Evolutionary conservation across 257 asterid genomes (phyloP).

Genomic region (Solanum sitiens): DNA sequence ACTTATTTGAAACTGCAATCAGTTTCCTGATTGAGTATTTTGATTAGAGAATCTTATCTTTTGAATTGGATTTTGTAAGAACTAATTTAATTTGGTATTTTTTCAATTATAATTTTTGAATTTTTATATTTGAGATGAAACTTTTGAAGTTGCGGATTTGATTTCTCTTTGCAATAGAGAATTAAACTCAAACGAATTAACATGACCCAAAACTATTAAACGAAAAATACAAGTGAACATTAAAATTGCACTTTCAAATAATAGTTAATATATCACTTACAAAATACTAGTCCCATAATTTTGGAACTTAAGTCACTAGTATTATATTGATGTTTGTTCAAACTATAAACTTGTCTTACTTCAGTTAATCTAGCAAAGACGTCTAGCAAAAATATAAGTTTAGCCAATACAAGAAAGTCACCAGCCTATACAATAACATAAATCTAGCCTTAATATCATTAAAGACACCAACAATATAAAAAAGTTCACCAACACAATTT

Average conservation of each 20-base stretch:
- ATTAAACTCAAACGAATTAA: too few species aligned
- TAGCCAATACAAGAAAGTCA: not conserved
- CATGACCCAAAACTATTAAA: not conserved
- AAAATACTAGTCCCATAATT: not conserved
- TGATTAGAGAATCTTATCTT: not conserved
- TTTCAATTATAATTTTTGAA: not conserved
- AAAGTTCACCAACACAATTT: too few species aligned
- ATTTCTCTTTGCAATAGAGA: not conserved
- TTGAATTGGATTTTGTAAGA: not conserved
- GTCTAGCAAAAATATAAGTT: not conserved
- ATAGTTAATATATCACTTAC: not conserved
- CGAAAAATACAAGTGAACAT: not conserved
- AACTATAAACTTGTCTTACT: too few species aligned
- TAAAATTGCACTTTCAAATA: not conserved
- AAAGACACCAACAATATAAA: not conserved
- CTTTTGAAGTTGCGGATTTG: not conserved
- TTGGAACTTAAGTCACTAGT: not conserved
- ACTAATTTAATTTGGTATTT: too few species aligned
- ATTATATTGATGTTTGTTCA: not conserved
- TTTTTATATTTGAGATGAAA: not conserved
- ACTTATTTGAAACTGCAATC: too few species aligned
- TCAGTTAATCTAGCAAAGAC: too few species aligned
- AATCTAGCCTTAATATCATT: too few species aligned
- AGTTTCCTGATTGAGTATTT: not conserved
- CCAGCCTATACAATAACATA: not conserved